A percentile compares a stretch with the other conserved stretches of the same genome.
Evolutionary conservation across 2,329 filamentous ascomycete species (phyloP).

Genomic region (Penicillium sp.): DNA sequence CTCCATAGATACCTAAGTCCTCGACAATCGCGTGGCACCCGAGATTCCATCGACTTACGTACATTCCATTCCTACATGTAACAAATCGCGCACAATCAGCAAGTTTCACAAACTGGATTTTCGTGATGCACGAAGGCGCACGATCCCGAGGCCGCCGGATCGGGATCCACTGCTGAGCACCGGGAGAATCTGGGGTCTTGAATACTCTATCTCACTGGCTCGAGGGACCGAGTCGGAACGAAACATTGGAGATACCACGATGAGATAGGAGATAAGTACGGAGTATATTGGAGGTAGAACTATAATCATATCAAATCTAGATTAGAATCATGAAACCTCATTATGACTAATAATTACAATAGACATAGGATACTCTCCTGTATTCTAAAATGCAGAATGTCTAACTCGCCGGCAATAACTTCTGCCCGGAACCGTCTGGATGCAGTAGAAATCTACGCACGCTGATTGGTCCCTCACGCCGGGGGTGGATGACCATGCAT

Average conservation of each 20-base stretch:
- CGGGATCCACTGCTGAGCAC: constrained; percentile 23
- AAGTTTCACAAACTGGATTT: constrained; percentile 9
- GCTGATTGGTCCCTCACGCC: constrained; percentile 27
- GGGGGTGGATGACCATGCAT: constrained; percentile 19
- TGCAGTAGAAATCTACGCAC: constrained; percentile 8
- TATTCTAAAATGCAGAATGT: no score
- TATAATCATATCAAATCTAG: no score
- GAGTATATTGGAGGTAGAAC: no score
- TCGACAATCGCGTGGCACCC: no score
- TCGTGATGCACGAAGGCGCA: no score
- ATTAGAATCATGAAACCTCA: background rate
- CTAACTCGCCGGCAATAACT: constrained; percentile 36
- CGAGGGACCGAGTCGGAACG: constrained; percentile 2
- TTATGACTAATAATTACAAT: background rate
- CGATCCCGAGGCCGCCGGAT: constrained; percentile 18
- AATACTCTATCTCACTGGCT: constrained; percentile 3
- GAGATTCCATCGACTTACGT: no score
- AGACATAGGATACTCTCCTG: no score
- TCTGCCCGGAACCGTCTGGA: constrained; percentile 23
- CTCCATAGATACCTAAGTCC: no score
- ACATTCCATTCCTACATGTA: no score
- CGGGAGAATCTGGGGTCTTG: constrained; percentile 22
- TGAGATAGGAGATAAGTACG: background rate
- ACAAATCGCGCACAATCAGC: constrained; percentile 19
- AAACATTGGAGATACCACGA: background rate